Evolutionary conservation across 2,329 filamentous ascomycete genomes (phyloP), one percentile per base, ranked within the genome.

Genomic region (Colletotrichum sp.): DNA sequence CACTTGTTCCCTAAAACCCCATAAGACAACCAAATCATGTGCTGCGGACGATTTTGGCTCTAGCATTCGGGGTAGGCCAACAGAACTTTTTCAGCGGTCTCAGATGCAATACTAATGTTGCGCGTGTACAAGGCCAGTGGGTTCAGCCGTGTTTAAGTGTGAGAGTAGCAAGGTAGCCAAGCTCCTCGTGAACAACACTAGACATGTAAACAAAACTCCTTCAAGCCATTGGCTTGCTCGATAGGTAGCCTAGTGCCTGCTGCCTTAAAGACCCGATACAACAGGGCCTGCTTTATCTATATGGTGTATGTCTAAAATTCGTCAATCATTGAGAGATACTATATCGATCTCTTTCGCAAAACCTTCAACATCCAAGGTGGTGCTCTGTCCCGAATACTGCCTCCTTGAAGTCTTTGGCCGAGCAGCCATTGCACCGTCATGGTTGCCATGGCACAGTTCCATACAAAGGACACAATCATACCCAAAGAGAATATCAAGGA

Each of bases 381-480:
- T 2, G 73, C 73, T 13, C 64, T 73, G 4, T 73, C 73, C 25
- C 62, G 27, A 16, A 75, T 7, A 18, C 18, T 58, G 9, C 64
- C 73, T 2, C 73, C 73, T 16, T n/a, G 61, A 18, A 73, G 28
- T 25, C 73, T 61, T n/a, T 66, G 73, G 9, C 39, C 64, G 4
- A 75, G 70, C 18, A 75, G 70, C 73, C 73, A 75, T 39, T 75
- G 73, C 6, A 75, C 73, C 15, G 70, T 73, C 73, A 75, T 75
- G 8, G 73, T 75, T 4, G 73, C 73, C 73, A 73, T 75, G 8
- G 73, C 73, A 28, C 73, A 73, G 48, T 75, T 75, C 73, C 73
- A 75, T 5, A 75, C 28, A 30, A 75, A 71, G 8, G 73, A 75
- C 12, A 75, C 43, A 13, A 75, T 73, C 73, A 75, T 75, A 4